Evolutionary conservation across 495 filamentous ascomycete species (phyloP), one percentile per base, ranked within the genome.

Genomic region (Neurospora tetrasperma): DNA sequence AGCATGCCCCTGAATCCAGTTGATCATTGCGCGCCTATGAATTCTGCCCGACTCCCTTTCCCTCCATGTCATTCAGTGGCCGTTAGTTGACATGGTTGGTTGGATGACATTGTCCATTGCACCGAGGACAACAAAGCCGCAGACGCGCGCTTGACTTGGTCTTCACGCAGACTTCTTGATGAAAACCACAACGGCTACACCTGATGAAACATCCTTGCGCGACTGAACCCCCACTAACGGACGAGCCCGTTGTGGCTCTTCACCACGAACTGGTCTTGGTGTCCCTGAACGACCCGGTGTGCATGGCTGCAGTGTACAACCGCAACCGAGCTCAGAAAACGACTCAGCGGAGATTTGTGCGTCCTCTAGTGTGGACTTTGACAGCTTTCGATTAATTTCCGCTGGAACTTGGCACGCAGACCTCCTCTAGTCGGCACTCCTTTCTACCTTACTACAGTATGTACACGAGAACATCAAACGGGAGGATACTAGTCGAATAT

Each of bases 321-420:
- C 23, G 27, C 54, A 66, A 9, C 54, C 54, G 54, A 66, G 54
- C 27, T 66, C 54, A 18, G 54, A 66, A 66, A 66, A 66, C 54
- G 27, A 66, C 54, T 66, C 54, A 0, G 54, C 54, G 54, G 54
- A 66, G 54, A 66, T 66, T 66, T 66, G 54, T 66, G 54, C 27
- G 31, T 66, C 14, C 12, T 59, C 48, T 59, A 59, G 48, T 31
- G 48, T 31, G 48, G 48, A 59, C 48, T 31, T 31, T 59, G 48
- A 11, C 14, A 59, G 48, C 48, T 23, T 62, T 16, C 6, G 23
- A 31, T 23, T 62, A 66, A 66, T 66, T 66, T 66, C 54, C 27
- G 54, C 54, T 48, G 44, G n/a, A 66, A 71, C 41, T 70, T 70
- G 69, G 69, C 69, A 70, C 16, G 69, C 69, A 35, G 16, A 20